Percentiles rank a stretch among this genome's conserved stretches.
These are phyloP conservation scores for Alloteropsis semialata DNA, from an alignment of 176 grass and related monocot genomes.

Conservation along the genomic window DNA sequence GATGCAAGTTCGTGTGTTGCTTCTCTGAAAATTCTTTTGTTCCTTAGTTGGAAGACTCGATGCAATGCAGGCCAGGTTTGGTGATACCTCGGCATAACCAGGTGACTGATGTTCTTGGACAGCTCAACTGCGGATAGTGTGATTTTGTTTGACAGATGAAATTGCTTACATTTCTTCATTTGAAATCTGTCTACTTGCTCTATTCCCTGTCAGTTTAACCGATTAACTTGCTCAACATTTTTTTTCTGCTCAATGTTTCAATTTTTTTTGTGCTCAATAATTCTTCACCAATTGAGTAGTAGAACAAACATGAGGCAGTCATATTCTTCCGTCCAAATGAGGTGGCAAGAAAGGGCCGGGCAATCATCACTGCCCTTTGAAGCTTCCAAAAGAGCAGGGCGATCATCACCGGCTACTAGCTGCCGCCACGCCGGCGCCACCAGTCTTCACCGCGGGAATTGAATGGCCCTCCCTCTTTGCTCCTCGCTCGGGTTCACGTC, in stretches of 20 bases:
- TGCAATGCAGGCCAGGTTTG: slow-evolving; percentile 27
- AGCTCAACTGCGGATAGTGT: slow-evolving; percentile 4
- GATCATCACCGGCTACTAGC: not conserved
- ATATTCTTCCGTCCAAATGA: not conserved
- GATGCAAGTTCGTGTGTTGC: slow-evolving; percentile 29
- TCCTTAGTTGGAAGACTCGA: slow-evolving; percentile 26
- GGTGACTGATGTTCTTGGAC: slow-evolving; percentile 17
- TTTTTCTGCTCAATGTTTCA: no score
- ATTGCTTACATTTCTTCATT: not conserved
- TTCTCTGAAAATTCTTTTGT: slow-evolving; percentile 32
- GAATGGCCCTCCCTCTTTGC: slow-evolving; percentile 16
- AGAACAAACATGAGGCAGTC: no score
- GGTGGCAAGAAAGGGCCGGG: not conserved
- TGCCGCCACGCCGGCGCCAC: not conserved
- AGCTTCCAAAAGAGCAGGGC: not conserved
- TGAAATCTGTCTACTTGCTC: not conserved
- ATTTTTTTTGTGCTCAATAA: no score
- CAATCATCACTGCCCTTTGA: not conserved
- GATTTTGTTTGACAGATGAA: not conserved
- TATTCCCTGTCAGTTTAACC: not conserved
- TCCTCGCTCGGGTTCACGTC: not conserved
- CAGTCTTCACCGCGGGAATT: slow-evolving; percentile 10
- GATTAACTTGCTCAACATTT: not conserved
- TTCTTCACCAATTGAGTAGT: not conserved
- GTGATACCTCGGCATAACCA: not conserved